These are phyloP conservation scores for Ormosia semicastrata DNA, from an alignment of 306 rosid species.

Conservation along the genomic window DNA sequence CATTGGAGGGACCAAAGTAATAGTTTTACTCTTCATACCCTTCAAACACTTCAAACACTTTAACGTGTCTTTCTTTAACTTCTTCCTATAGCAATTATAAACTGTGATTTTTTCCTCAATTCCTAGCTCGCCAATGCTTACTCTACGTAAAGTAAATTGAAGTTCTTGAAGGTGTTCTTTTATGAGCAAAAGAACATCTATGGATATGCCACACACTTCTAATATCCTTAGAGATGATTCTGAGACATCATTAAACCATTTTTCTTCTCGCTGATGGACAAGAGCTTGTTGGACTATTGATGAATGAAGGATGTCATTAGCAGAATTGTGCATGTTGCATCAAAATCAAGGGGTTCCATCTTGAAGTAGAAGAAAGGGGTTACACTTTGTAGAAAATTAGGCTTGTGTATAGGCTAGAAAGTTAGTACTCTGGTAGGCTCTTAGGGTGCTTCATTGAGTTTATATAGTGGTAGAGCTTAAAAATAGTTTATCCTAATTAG, in stretches of 20 bases:
- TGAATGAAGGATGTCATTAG: constrained; percentile 55
- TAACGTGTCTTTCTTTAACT: constrained; percentile 51
- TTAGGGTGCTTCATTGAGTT: constrained; percentile 4
- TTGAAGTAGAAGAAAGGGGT: neutral
- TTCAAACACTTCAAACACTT: constrained; percentile 56
- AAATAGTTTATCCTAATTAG: constrained; percentile 11
- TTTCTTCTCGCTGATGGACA: constrained; percentile 36
- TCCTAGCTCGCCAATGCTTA: constrained; percentile 33
- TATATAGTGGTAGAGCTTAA: neutral
- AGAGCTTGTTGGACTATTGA: constrained; percentile 47
- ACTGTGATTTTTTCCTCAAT: constrained; percentile 35
- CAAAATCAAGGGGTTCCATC: constrained; percentile 52
- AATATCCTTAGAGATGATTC: constrained; percentile 60
- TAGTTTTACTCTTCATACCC: constrained; percentile 33
- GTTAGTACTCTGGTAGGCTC: constrained; percentile 3
- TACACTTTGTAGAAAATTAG: neutral
- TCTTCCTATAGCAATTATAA: constrained; percentile 48
- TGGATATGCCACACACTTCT: constrained; percentile 57
- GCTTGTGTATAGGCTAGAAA: neutral
- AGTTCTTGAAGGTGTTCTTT: constrained; percentile 61
- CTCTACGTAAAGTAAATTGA: constrained; percentile 45
- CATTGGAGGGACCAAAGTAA: neutral
- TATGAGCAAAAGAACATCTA: constrained; percentile 52
- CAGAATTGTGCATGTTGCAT: constrained; percentile 57
- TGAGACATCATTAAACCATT: constrained; percentile 51